Evolutionary conservation across 2,329 filamentous ascomycete species (phyloP).

Genomic region (Penicillium psychrosexuale): DNA sequence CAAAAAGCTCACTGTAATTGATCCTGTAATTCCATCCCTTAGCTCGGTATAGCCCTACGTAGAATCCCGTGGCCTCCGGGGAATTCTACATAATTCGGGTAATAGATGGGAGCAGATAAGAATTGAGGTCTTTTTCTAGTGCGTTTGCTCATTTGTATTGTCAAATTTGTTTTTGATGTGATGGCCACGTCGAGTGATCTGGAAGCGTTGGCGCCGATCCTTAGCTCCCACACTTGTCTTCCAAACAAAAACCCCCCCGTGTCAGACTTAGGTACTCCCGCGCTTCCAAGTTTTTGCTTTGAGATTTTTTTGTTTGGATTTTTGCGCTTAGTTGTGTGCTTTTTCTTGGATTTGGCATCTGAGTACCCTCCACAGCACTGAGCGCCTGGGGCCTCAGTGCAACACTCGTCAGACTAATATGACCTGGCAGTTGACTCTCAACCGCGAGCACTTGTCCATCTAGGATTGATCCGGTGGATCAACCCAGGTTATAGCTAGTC

Average conservation of each 20-base stretch:
- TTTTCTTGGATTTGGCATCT: slow-evolving; percentile 1
- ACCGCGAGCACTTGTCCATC: slow-evolving; percentile 15
- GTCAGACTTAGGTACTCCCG: slow-evolving; percentile 13
- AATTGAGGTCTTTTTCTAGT: neutral
- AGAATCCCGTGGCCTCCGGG: slow-evolving; percentile 13
- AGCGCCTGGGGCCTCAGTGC: slow-evolving; percentile 34
- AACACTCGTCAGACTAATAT: slow-evolving; percentile 29
- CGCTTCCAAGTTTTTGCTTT: slow-evolving; percentile 9
- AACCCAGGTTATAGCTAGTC: slow-evolving; percentile 4
- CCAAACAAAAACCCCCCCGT: slow-evolving; percentile 22
- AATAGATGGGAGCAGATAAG: neutral
- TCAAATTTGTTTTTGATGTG: slow-evolving; percentile 6
- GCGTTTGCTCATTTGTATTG: neutral
- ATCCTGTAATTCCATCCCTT: neutral
- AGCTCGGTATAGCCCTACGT: slow-evolving; percentile 4
- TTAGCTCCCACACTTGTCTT: slow-evolving; percentile 23
- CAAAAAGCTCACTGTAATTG: neutral
- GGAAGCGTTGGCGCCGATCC: slow-evolving; percentile 23
- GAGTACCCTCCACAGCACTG: slow-evolving; percentile 27
- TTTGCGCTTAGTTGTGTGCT: neutral
- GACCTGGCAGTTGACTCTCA: slow-evolving; percentile 23
- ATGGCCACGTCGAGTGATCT: slow-evolving; percentile 25
- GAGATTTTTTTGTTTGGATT: slow-evolving; percentile 1
- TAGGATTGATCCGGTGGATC: slow-evolving; percentile 14
- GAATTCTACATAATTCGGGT: slow-evolving; percentile 12